These are phyloP conservation scores for Drosera spatulata DNA, from an alignment of 179 eudicot species.

Conservation along the genomic window DNA sequence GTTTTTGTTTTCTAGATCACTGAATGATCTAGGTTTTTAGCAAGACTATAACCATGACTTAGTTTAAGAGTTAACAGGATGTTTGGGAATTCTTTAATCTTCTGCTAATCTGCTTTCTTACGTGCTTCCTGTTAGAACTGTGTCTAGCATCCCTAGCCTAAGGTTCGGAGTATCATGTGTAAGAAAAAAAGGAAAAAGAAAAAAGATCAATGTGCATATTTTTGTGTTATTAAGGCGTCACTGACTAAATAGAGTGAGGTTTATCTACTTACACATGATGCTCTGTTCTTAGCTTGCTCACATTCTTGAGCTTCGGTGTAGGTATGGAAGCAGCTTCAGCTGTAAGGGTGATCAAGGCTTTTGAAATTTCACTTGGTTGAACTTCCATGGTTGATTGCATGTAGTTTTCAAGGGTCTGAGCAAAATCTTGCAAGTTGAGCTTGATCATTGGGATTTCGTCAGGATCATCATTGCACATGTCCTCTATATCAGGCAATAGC, in stretches of 20 bases:
- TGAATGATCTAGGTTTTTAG: too few relatives aligned
- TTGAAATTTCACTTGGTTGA: constrained; percentile 28
- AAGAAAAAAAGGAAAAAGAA: too few relatives aligned
- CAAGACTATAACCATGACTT: too few relatives aligned
- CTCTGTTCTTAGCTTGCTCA: constrained; percentile 56
- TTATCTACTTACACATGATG: constrained; percentile 56
- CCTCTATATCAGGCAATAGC: constrained; percentile 28
- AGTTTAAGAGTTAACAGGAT: too few relatives aligned
- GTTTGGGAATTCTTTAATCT: too few relatives aligned
- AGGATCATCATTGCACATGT: constrained; percentile 28
- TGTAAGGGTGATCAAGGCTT: constrained; percentile 42
- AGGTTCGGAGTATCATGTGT: too few relatives aligned
- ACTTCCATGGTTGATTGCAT: constrained; percentile 34
- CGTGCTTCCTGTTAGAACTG: too few relatives aligned
- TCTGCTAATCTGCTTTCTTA: too few relatives aligned
- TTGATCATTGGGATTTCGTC: constrained; percentile 36
- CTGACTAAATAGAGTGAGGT: not conserved
- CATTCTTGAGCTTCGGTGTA: constrained; percentile 57
- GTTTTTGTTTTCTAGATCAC: too few relatives aligned
- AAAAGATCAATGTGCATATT: constrained; percentile 1
- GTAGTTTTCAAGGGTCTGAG: constrained; percentile 30
- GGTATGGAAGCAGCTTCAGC: constrained; percentile 58
- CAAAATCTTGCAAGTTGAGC: constrained; percentile 32
- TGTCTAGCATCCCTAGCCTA: too few relatives aligned
- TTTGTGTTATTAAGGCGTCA: not conserved